Base-by-base conservation (phyloP, 1,284 basidiomycete species). In the Ganoderma resinaceum region DNA sequence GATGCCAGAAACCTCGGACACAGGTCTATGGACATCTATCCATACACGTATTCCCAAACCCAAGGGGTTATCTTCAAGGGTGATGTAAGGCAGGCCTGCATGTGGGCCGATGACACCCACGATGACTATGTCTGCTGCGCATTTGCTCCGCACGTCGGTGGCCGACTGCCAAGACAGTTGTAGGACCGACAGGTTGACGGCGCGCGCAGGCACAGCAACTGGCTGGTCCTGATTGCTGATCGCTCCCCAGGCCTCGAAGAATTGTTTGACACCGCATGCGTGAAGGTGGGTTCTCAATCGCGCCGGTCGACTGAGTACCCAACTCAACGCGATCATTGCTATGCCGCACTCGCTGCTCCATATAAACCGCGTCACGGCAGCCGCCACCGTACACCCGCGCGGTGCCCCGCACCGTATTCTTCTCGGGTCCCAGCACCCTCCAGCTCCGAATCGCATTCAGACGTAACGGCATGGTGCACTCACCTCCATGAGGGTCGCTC, bases 401-500 rank as follows among this genome's bases (percentile, higher is more conserved):
- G 23, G 23, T 23, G 26, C 23, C 46, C 23, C 23, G n/a, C 29
- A 11, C 14, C 9, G 7, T 12, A 33, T 33, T 33, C 29, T 55
- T 8, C 14, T 31, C 52, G 52, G 26, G 8, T 33, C 29, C 16
- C 29, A 3, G 7, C 16, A 55, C 33, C 6, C 14, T 7, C 29
- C 2, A 18, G 38, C 37, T 20, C 20, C 35, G n/a, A 40, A 35
- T 2, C 31, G 33, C 14, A 57, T 18, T 20, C 29, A 1, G 12
- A 23, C 55, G 11, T 26, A 57, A 38, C 62, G 52, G 43, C 63
- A 35, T n/a, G 62, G 3, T 6, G 38, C 64, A 66, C 90, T 79
- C 73, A 95, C 95, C 92, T 77, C 97, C 96, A 80, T 98, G 95
- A 1, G 97, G 97, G 82, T 99, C 97, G 4, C 89, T 87, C 71